Evolutionary conservation across 1,284 basidiomycete species (phyloP).

Genomic region (Microbotryum scabiosae): DNA sequence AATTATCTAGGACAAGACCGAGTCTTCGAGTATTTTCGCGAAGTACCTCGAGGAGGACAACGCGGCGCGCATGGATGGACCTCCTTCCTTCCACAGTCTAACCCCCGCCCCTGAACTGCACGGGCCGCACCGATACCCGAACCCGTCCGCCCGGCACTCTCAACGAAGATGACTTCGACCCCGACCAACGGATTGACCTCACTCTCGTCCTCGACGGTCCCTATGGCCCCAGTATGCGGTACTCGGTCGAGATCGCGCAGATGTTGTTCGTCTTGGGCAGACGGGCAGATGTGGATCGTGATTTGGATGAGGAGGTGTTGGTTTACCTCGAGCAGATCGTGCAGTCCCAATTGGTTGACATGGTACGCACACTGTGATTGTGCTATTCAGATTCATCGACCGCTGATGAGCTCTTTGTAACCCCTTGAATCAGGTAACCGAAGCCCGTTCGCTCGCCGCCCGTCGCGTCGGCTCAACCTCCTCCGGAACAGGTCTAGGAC

Average conservation of each 20-base stretch:
- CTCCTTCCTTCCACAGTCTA: too few relatives aligned
- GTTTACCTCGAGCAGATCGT: slow-evolving; percentile 92
- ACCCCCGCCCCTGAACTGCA: too few relatives aligned
- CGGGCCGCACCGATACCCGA: too few relatives aligned
- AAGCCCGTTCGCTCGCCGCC: slow-evolving; percentile 74
- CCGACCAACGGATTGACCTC: too few relatives aligned
- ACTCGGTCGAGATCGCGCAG: slow-evolving; percentile 14
- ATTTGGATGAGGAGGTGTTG: slow-evolving; percentile 77
- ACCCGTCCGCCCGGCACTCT: too few relatives aligned
- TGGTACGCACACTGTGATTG: slow-evolving; percentile 49
- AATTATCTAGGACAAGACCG: too few relatives aligned
- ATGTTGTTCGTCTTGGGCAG: slow-evolving; percentile 87
- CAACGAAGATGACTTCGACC: too few relatives aligned
- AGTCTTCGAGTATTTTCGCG: too few relatives aligned
- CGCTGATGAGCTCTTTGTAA: neutral
- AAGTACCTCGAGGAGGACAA: too few relatives aligned
- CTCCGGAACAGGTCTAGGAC: too few relatives aligned
- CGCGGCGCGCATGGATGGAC: too few relatives aligned
- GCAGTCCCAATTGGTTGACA: slow-evolving; percentile 83
- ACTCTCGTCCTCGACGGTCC: too few relatives aligned
- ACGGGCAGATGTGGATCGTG: slow-evolving; percentile 59
- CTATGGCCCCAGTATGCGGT: neutral
- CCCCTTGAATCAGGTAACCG: slow-evolving; percentile 58
- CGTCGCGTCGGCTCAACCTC: slow-evolving; percentile 50
- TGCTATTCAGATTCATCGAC: neutral